These are phyloP conservation scores for Balansia obtecta DNA, from an alignment of 2,329 filamentous ascomycete species.

Conservation along the genomic window DNA sequence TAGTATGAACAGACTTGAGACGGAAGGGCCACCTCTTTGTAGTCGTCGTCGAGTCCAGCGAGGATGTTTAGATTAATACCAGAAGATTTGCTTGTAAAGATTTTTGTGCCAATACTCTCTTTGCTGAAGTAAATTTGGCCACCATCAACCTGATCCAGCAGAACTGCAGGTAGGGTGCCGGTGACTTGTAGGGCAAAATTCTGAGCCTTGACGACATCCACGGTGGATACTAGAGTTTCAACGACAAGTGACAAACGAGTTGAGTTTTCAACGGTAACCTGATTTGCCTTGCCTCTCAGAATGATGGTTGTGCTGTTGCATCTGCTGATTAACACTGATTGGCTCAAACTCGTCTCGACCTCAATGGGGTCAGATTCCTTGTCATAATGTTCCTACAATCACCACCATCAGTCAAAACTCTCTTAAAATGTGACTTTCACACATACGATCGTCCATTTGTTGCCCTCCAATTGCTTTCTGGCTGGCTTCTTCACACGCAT, in stretches of 20 bases:
- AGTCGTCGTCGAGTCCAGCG: slow-evolving; percentile 60
- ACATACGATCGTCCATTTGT: slow-evolving; percentile 81
- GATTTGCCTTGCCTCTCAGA: slow-evolving; percentile 86
- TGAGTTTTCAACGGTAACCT: slow-evolving; percentile 91
- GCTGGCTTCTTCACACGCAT: slow-evolving; percentile 75
- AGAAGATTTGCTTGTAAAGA: slow-evolving; percentile 82
- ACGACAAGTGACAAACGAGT: slow-evolving; percentile 73
- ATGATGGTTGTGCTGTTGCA: slow-evolving; percentile 88
- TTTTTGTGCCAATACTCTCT: slow-evolving; percentile 63
- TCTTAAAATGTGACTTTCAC: neutral
- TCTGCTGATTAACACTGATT: slow-evolving; percentile 83
- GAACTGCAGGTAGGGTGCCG: slow-evolving; percentile 71
- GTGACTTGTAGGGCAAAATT: slow-evolving; percentile 93
- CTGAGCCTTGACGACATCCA: slow-evolving; percentile 90
- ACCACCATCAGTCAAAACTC: slow-evolving; percentile 4
- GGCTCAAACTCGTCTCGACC: slow-evolving; percentile 68
- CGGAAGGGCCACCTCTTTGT: slow-evolving; percentile 74
- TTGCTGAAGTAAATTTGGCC: slow-evolving; percentile 78
- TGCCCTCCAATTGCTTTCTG: slow-evolving; percentile 68
- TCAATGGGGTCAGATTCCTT: slow-evolving; percentile 60
- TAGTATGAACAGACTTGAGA: slow-evolving; percentile 77
- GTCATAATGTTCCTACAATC: slow-evolving; percentile 73
- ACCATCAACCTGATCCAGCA: slow-evolving; percentile 88
- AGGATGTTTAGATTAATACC: slow-evolving; percentile 82
- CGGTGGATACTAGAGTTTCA: slow-evolving; percentile 77